These are phyloP conservation scores for Ampelocalamus luodianensis DNA, from an alignment of 176 grass and related monocot species.

Conservation along the genomic window DNA sequence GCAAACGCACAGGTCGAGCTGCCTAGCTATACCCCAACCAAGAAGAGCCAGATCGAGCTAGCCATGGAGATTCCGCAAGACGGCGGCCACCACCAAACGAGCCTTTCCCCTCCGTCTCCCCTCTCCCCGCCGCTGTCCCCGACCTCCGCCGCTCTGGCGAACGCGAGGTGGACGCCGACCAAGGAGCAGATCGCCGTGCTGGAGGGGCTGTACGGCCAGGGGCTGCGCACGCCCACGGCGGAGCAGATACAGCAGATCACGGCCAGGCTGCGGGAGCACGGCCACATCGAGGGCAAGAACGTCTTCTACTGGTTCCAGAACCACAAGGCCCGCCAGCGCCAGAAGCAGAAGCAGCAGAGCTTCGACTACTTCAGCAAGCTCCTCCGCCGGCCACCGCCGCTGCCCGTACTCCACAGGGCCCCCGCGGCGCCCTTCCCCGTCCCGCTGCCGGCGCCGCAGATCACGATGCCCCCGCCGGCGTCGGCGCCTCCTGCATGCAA, in stretches of 20 bases:
- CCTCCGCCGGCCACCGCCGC: slow-evolving; percentile 53
- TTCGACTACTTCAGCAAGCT: slow-evolving; percentile 76
- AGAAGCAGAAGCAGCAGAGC: slow-evolving; percentile 78
- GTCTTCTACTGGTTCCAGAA: slow-evolving; percentile 99
- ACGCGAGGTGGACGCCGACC: slow-evolving; percentile 72
- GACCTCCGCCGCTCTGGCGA: slow-evolving; percentile 3
- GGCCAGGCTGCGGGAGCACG: slow-evolving; percentile 66
- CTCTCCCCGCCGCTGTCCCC: slow-evolving; percentile 36
- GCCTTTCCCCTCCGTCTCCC: neutral
- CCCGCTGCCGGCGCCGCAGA: neutral
- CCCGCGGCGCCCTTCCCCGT: neutral
- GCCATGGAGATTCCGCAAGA: slow-evolving; percentile 46
- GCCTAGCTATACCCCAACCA: neutral
- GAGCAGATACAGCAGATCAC: slow-evolving; percentile 90
- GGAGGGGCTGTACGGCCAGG: slow-evolving; percentile 73
- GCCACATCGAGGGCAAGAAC: slow-evolving; percentile 99
- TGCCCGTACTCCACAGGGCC: slow-evolving; percentile 19
- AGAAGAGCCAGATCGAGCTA: neutral
- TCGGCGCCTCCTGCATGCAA: slow-evolving; percentile 22
- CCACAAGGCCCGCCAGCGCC: slow-evolving; percentile 85
- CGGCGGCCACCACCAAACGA: neutral
- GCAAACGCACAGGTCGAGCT: slow-evolving; percentile 7
- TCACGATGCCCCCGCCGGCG: neutral
- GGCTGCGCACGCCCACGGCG: slow-evolving; percentile 64
- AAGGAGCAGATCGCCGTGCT: slow-evolving; percentile 83